Evolutionary conservation across 148 eudicot genomes (phyloP).

Genomic region (Simmondsia chinensis): DNA sequence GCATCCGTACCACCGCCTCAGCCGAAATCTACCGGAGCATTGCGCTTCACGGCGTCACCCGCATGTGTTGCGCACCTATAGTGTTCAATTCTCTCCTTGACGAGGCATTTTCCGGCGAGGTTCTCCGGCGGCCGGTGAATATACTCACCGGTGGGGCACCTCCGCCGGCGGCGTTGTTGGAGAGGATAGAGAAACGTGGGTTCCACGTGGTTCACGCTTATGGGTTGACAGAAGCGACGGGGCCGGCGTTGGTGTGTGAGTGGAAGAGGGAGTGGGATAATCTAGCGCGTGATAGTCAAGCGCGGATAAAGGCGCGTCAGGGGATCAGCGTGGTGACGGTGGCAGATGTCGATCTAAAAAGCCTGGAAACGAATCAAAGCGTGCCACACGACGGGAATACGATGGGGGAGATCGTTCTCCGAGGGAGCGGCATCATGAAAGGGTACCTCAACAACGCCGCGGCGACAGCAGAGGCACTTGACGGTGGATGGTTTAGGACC

Average conservation of each 20-base stretch:
- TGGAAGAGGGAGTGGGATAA: constrained; percentile 65
- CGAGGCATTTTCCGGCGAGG: constrained; percentile 27
- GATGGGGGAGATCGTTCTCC: constrained; percentile 61
- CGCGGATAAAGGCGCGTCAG: constrained; percentile 60
- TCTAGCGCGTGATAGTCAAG: constrained; percentile 22
- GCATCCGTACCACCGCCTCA: constrained; percentile 63
- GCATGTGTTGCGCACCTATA: constrained; percentile 83
- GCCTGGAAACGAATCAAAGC: constrained; percentile 29
- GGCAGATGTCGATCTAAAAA: constrained; percentile 58
- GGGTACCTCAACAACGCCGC: constrained; percentile 54
- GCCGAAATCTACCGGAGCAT: constrained; percentile 44
- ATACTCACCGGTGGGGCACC: constrained; percentile 87
- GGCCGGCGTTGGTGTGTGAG: constrained; percentile 81
- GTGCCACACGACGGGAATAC: constrained; percentile 56
- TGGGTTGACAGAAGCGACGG: constrained; percentile 84
- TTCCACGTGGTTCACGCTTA: constrained; percentile 85
- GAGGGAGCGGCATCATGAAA: constrained; percentile 86
- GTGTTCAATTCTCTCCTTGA: constrained; percentile 62
- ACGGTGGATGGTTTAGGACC: constrained; percentile 62
- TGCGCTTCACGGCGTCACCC: constrained; percentile 49
- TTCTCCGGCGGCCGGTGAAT: constrained; percentile 23
- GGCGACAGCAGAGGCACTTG: constrained; percentile 45
- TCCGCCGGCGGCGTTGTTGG: constrained; percentile 54
- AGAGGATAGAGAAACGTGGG: constrained; percentile 46
- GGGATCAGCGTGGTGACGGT: constrained; percentile 57